Base-by-base conservation (phyloP, 139 green algal species). In the Eudorina sp. region DNA sequence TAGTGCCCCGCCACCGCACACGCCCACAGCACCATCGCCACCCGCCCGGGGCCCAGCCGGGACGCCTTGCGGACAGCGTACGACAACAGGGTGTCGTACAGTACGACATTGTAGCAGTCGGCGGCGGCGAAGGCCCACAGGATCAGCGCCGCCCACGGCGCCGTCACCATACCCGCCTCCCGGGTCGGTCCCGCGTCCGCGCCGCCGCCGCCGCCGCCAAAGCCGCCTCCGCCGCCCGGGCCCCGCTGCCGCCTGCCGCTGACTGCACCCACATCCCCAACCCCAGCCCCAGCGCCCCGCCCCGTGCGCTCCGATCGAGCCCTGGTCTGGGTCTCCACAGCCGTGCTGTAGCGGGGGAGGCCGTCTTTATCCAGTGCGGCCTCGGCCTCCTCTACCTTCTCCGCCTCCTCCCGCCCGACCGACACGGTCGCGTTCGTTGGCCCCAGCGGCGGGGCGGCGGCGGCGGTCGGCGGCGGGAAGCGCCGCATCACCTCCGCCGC, bases 41-140 rank as follows among this genome's bases (percentile, higher is more conserved):
- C 64, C 31, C 62, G 81, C 16, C 64, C 81, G 1, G 81, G 64
- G 21, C 81, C 64, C 64, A 87, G 64, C 18, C 64, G 45, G 14
- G 45, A n/a, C 62, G 68, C 53, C 55, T 60, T 75, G 23, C 16
- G 11, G 14, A 75, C 14, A 27, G 60, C 79, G 21, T 58, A 38
- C 41, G 58, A 70, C 58, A 87, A 64, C 62, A 87, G 64, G 6
- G 7, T 53, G 81, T 87, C 81, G 81, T 87, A 87, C 81, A 87
- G 46, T 19, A 18, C 4, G 2, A 64, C 27, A 31, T 41, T 69
- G 81, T 87, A 87, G 81, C 64, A 78, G 81, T 87, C 64, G 23
- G 81, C 43, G 3, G 81, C 81, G 21, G 81, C 81, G 31, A 87
- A 87, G 45, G 81, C 45, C 81, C 81, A 87, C 34, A 87, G 64